Evolutionary conservation across 2,329 filamentous ascomycete species (phyloP).

Genomic region (Aureobasidium leucospermi): DNA sequence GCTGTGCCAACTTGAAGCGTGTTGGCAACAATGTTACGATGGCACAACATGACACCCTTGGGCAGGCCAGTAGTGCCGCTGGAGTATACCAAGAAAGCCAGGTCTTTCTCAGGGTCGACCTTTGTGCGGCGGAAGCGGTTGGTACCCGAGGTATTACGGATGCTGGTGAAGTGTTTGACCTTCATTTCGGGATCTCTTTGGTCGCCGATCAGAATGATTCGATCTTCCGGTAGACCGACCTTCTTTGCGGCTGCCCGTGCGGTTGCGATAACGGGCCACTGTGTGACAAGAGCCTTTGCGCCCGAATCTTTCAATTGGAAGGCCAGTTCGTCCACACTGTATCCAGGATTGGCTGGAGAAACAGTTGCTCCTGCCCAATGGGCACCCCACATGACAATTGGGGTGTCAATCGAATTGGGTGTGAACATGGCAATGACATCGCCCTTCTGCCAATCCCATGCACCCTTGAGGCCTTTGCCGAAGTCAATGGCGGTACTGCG

Average conservation of each 20-base stretch:
- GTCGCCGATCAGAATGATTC: conserved; percentile 71
- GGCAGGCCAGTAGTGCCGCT: conserved; percentile 86
- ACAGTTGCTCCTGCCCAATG: conserved; percentile 77
- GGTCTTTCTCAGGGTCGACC: conserved; percentile 61
- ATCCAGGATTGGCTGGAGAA: conserved; percentile 82
- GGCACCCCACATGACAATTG: conserved; percentile 66
- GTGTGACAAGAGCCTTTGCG: conserved; percentile 69
- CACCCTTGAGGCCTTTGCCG: conserved; percentile 66
- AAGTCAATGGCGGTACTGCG: conserved; percentile 64
- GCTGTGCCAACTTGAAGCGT: conserved; percentile 35
- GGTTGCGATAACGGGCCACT: conserved; percentile 56
- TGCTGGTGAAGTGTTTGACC: conserved; percentile 65
- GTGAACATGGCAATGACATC: conserved; percentile 78
- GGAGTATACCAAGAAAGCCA: conserved; percentile 81
- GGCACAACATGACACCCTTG: conserved; percentile 83
- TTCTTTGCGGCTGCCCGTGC: conserved; percentile 61
- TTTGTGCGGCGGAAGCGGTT: conserved; percentile 53
- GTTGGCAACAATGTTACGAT: conserved; percentile 76
- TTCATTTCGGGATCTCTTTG: conserved; percentile 50
- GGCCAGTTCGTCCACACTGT: conserved; percentile 74
- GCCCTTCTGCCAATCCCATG: conserved; percentile 72
- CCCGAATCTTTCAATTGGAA: conserved; percentile 75
- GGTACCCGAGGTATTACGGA: conserved; percentile 56
- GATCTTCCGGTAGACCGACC: conserved; percentile 62
- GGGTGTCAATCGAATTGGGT: conserved; percentile 79